Evolutionary conservation across 257 asterid genomes (phyloP), one percentile per base, ranked within the genome.

Genomic region (Solanum ahanhuiri): DNA sequence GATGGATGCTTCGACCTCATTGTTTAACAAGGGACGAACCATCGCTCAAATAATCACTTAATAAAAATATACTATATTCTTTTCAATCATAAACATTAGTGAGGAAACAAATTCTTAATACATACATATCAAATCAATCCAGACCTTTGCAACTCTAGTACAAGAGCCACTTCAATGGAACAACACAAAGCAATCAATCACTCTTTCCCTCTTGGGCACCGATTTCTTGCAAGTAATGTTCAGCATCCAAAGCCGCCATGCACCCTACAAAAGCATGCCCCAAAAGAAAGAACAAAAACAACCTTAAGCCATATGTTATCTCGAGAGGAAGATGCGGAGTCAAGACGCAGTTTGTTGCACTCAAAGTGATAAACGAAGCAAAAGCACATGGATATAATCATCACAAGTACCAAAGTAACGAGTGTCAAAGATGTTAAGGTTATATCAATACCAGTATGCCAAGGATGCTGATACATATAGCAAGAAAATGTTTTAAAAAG

Each of bases 221-320:
- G 84, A 93, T 91, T 86, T 91, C 98, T 88, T 96, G 99, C 90
- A 96, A 94, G 91, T 93, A 96, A 90, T 96, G 99, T 89, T 96
- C 98, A 30, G 99, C 99, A 89, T 96, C 98, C 81, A 96, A 88
- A 54, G 99, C 99, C 60, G 98, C 98, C 98, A 96, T 96, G 91
- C 98, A 96, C 64, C 99, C 98, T 96, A 92, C 93, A 90, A 60
- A 60, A 45, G 84, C 39, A 79, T 28, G 41, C 66, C 66, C 23
- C 66, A 15, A 9, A 28, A 28, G 10, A 45, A 35, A n/a, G 12
- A 22, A 37, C 25, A 14, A 76, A 23, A 7, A 41, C 6, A 79
- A 17, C 18, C 15, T 79, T 48, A 79, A 35, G 66, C 17, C 64
- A 15, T 25, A 28, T 14, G 64, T 43, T 25, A 79, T 25, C 35